Evolutionary conservation across 1,284 basidiomycete species (phyloP).

Genomic region (Porodaedalea pini): DNA sequence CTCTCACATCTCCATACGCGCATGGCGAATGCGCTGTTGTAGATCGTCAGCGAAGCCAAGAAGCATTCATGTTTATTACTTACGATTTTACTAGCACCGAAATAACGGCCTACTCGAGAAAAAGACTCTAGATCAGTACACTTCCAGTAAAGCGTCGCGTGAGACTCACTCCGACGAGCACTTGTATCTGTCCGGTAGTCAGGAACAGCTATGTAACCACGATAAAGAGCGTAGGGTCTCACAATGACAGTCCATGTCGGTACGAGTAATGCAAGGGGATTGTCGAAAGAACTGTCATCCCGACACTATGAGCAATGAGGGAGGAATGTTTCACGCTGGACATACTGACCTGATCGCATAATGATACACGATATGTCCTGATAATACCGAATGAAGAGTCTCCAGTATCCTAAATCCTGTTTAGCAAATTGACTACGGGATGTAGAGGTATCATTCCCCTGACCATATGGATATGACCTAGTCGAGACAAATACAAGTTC

Average conservation of each 20-base stretch:
- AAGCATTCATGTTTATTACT: conserved; percentile 25
- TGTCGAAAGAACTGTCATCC: conserved; percentile 44
- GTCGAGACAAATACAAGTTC: not conserved
- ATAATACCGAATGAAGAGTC: conserved; percentile 48
- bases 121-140: conserved; percentile 7
- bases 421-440: not conserved
- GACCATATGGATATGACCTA: conserved; percentile 48
- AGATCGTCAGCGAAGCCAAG: conserved; percentile 6
- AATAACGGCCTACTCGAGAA: conserved; percentile 44
- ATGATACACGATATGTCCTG: conserved; percentile 54
- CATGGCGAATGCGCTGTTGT: conserved; percentile 52
- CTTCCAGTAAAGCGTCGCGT: not conserved
- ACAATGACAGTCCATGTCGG: conserved; percentile 16
- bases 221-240: not conserved
- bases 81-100: conserved; percentile 63
- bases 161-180: conserved; percentile 50
- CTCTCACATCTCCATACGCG: conserved; percentile 68
- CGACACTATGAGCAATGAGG: not conserved
- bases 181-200: conserved; percentile 44
- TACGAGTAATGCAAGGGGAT: conserved; percentile 37
- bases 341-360: conserved; percentile 47
- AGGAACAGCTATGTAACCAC: not conserved
- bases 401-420: conserved; percentile 42
- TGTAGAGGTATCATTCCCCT: conserved; percentile 21
- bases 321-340: not conserved